Base-by-base conservation (phyloP, 192 early-diverging fungal species). In the Podila verticillata region DNA sequence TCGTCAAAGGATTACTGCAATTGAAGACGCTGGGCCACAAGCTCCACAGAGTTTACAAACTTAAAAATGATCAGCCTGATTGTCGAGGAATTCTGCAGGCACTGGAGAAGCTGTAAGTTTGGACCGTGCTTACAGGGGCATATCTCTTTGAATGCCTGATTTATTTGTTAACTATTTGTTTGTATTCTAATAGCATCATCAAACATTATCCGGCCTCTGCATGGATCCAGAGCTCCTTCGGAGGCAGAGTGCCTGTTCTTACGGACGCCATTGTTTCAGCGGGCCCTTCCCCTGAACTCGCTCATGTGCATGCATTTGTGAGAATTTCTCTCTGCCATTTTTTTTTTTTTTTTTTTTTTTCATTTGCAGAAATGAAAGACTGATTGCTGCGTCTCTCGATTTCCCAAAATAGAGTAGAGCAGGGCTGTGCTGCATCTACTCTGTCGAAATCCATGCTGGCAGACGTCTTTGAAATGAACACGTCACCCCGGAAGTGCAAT, bases 401-500 rank as follows among this genome's bases (percentile, higher is more conserved):
- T 24, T 47, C 9, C 13, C 24, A 47, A 69, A 35, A 72, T 26
- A 65, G 62, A 6, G 70, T 62, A 17, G 70, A 72, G 63, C 70
- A 72, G 31, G 70, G 70, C 24, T 72, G 63, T 65, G 62, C 63
- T 1, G 70, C 63, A n/a, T 59, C 70, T 49, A 44, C 62, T 0
- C 12, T 65, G 36, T 72, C 70, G 1, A 65, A 73, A 48, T 73
- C 64, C 4, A 30, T 61, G 34, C 63, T 66, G 26, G 57, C 72
- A 7, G 20, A 61, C 24, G 64, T 66, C 17, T 66, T 65, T 48
- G 57, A 66, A n/a, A 73, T 48, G 20, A 64, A 64, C 48, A 61
- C 58, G 29, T 54, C 57, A 5, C 26, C 72, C 31, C 57, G 72
- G 61, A 73, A 73, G 47, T 73, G 64, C 54, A 64, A 73, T 20